Evolutionary conservation across 768 basidiomycete genomes (phyloP), one percentile per base, ranked within the genome.

Genomic region (Plicaturopsis crispa): DNA sequence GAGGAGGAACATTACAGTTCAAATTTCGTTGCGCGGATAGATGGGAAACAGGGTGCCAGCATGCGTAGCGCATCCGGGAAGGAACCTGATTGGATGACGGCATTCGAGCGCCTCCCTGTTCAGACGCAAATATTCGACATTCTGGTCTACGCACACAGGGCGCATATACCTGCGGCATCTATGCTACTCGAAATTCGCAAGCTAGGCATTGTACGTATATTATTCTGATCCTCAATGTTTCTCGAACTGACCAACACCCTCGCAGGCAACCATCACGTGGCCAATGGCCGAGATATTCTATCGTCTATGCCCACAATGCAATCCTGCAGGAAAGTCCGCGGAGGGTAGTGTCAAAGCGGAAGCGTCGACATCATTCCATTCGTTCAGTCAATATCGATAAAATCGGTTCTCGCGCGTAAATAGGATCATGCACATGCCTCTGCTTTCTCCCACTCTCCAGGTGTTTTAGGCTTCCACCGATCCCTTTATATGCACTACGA

Each of bases 271-370:
- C 17, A 70, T 84, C 39, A 82, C 80, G 6, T 84, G 79, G 80
- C 77, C 81, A 3, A 84, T 84, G 77, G 68, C 74, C 4, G 81
- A 84, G 52, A 69, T 75, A 24, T 84, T 83, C 55, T 62, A 69
- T 28, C 70, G 69, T 22, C 56, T 81, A 30, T 84, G 81, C 47
- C 81, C 80, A 0, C 42, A 67, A 16, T 72, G 70, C 56, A 72
- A 61, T 42, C 42, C 65, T 34, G 63, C 69, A 45, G 59, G 54
- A 39, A 71, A 70, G 44, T 47, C 54, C 13, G 23, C 24, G 11
- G 26, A 6, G 24, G 45, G 36, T 40, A 21, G 45, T 13, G 31
- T 48, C 41, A 55, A 52, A 43, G 33, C 33, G 17, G 50, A 49
- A 21, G 26, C 48, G 48, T n/a, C n/a, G n/a, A n/a, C n/a, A n/a